Percentiles rank a stretch among this genome's conserved stretches.
Evolutionary conservation across 163 green algal genomes (phyloP).

Genomic region (Volvox carteri): DNA sequence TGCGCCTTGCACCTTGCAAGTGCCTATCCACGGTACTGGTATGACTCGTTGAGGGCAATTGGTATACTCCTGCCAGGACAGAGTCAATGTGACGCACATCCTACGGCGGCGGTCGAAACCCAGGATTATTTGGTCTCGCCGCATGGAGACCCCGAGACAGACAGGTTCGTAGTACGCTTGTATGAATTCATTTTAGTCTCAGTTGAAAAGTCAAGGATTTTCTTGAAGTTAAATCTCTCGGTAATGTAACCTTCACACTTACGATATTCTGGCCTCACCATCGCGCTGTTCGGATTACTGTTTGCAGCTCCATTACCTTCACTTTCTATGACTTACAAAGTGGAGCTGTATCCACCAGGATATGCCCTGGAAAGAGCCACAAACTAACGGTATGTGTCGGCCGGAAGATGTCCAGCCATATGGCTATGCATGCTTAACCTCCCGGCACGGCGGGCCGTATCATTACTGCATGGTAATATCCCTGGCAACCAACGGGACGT

Average conservation of each 20-base stretch:
- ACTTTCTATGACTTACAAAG: background rate
- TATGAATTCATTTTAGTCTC: background rate
- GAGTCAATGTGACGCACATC: background rate
- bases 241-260: background rate
- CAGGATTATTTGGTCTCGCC: background rate
- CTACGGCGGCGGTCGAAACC: background rate
- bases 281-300: background rate
- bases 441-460: no score
- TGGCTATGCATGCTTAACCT: no score
- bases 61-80: background rate
- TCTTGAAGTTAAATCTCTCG: no score
- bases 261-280: background rate
- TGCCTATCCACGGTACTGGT: background rate
- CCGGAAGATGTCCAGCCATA: no score
- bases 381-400: background rate
- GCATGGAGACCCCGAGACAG: background rate
- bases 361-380: background rate
- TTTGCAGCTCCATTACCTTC: slow-evolving; percentile 7
- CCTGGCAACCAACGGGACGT: no score
- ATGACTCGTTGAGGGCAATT: background rate
- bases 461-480: no score
- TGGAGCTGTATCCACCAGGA: background rate
- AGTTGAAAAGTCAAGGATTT: no score
- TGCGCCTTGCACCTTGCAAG: background rate
- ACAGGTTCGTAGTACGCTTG: background rate